Conservation (phyloP, 805 yeast genomes). For the Teunomyces lycoperdinae region DNA sequence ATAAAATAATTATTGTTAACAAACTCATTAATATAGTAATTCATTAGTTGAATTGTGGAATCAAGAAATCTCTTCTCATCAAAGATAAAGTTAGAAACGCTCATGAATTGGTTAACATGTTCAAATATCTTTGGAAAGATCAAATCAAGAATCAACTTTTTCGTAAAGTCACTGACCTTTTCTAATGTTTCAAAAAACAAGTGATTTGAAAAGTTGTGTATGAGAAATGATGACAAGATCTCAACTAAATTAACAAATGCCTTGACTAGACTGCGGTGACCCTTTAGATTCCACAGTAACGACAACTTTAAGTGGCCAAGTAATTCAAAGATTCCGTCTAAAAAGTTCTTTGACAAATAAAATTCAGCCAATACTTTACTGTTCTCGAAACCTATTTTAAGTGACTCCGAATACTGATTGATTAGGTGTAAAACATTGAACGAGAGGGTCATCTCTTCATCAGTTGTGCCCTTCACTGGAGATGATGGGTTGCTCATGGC, state of each 20-base stretch:
- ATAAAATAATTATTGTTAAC: conserved; percentile 27
- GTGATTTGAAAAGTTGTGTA: conserved; percentile 23
- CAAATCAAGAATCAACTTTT: conserved; percentile 28
- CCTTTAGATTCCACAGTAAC: conserved; percentile 21
- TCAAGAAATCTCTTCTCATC: conserved; percentile 30
- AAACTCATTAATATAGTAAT: conserved; percentile 28
- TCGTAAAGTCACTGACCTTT: conserved; percentile 33
- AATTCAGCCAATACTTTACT: conserved; percentile 19
- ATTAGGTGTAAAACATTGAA: conserved; percentile 35
- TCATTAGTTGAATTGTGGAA: conserved; percentile 23
- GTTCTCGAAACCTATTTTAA: conserved; percentile 28
- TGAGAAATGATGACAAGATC: conserved; percentile 34
- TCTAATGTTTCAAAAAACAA: conserved; percentile 22
- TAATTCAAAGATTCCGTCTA: conserved; percentile 39
- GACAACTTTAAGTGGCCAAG: conserved; percentile 32
- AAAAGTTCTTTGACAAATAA: conserved; percentile 30
- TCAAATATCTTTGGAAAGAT: conserved; percentile 36
- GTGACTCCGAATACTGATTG: conserved; percentile 30
- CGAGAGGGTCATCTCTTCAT: conserved; percentile 19
- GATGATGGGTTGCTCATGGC: conserved; percentile 34
- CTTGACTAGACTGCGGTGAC: conserved; percentile 13
- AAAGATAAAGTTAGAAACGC: conserved; percentile 32
- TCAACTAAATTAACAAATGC: conserved; percentile 27
- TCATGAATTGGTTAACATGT: conserved; percentile 33
- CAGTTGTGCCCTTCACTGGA: conserved; percentile 16